A percentile compares a stretch with the other conserved stretches of the same genome.
Conservation (phyloP, 139 green algal species). For the Ettlia oleoabundans region DNA sequence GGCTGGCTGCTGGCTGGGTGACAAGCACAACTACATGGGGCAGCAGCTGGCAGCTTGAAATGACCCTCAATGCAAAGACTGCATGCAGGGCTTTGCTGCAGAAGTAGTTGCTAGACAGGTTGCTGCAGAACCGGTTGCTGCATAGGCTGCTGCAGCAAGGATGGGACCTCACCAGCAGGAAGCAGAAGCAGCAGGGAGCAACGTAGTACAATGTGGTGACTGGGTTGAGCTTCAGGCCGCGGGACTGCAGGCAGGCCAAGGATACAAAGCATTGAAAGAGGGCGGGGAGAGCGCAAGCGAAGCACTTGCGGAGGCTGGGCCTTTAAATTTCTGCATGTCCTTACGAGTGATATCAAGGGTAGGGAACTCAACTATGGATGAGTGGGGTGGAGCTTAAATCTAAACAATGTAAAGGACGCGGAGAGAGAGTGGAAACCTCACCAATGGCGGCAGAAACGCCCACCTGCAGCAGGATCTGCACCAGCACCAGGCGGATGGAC, state of each 20-base stretch:
- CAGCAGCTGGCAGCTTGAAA: neutral
- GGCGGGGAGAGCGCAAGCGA: neutral
- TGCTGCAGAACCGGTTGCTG: too few relatives aligned
- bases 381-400: too few relatives aligned
- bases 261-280: neutral
- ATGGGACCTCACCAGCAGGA: conserved; percentile 48
- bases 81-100: too few relatives aligned
- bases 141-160: too few relatives aligned
- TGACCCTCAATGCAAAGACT: too few relatives aligned
- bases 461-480: conserved; percentile 92
- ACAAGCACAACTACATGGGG: neutral
- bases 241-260: conserved; percentile 43
- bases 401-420: too few relatives aligned
- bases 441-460: neutral
- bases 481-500: conserved; percentile 81
- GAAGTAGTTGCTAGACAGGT: too few relatives aligned
- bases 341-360: too few relatives aligned
- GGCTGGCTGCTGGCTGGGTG: neutral
- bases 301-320: too few relatives aligned
- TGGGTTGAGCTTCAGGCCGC: conserved; percentile 69
- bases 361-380: too few relatives aligned
- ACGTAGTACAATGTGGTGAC: conserved; percentile 69
- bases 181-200: conserved; percentile 51
- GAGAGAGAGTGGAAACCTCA: neutral
- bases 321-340: too few relatives aligned